Evolutionary conservation across 164 flowering plant species (phyloP).

Genomic region (Aristolochia fimbriata): DNA sequence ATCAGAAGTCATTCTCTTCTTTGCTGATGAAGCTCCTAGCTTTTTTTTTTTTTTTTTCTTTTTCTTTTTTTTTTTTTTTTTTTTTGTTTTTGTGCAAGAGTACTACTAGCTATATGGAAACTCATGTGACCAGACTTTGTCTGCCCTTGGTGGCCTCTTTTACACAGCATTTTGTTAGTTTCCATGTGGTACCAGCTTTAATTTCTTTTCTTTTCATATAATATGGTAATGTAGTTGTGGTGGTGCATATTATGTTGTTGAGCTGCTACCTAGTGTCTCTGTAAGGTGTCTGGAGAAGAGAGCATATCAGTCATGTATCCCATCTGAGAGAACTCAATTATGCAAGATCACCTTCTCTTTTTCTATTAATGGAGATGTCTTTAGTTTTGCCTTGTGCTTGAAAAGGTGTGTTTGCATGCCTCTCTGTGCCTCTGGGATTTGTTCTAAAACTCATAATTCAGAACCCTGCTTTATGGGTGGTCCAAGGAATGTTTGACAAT

Average conservation of each 20-base stretch:
- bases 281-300: constrained; percentile 15
- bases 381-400: constrained; percentile 1
- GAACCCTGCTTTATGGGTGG: constrained; percentile 14
- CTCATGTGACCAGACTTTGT: constrained; percentile 17
- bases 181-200: neutral
- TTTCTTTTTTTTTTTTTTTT: constrained; percentile 5
- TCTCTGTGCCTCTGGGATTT: constrained; percentile 12
- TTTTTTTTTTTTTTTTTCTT: constrained; percentile 7
- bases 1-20: constrained; percentile 14
- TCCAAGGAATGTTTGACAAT: constrained; percentile 21
- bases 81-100: constrained; percentile 9
- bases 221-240: constrained; percentile 15
- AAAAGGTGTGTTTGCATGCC: constrained; percentile 6
- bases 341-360: constrained; percentile 10
- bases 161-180: constrained; percentile 24
- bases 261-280: constrained; percentile 14
- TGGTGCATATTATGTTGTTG: neutral
- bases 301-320: constrained; percentile 16
- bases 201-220: constrained; percentile 16
- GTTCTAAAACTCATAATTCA: constrained; percentile 7
- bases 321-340: constrained; percentile 10
- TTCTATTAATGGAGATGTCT: constrained; percentile 9
- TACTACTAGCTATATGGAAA: constrained; percentile 1
- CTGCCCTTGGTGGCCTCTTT: constrained; percentile 15
- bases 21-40: constrained; percentile 1